Percentiles rank a stretch among this genome's conserved stretches.
These are phyloP conservation scores for Komagataella pastoris DNA, from an alignment of 805 yeast genomes.

Conservation along the genomic window DNA sequence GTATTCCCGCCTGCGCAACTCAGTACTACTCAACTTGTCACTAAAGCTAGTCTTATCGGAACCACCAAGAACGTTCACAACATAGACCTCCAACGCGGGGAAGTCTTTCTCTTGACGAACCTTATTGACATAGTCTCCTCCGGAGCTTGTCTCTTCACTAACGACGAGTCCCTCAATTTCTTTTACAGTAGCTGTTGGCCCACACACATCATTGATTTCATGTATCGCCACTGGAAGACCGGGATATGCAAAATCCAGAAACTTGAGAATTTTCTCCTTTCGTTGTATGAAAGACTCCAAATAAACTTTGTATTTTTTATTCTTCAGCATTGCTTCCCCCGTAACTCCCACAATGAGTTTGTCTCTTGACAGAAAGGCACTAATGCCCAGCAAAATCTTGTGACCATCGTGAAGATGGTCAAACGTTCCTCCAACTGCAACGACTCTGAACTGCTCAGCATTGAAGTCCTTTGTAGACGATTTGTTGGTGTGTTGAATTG, in stretches of 20 bases:
- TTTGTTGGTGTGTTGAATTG: no score
- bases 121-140: slow-evolving; percentile 63
- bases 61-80: slow-evolving; percentile 48
- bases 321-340: slow-evolving; percentile 54
- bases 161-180: slow-evolving; percentile 73
- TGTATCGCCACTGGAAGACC: slow-evolving; percentile 32
- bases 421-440: slow-evolving; percentile 91
- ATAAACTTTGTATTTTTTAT: slow-evolving; percentile 59
- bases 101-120: slow-evolving; percentile 46
- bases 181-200: slow-evolving; percentile 74
- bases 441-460: slow-evolving; percentile 15
- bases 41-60: slow-evolving; percentile 30
- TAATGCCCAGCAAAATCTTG: slow-evolving; percentile 63
- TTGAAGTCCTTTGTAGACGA: neutral
- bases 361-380: slow-evolving; percentile 44
- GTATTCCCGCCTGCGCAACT: slow-evolving; percentile 36
- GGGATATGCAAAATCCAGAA: slow-evolving; percentile 37
- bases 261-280: slow-evolving; percentile 27
- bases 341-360: slow-evolving; percentile 74
- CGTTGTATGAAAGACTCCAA: slow-evolving; percentile 49
- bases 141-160: slow-evolving; percentile 65
- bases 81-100: slow-evolving; percentile 33
- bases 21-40: slow-evolving; percentile 79
- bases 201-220: slow-evolving; percentile 76
- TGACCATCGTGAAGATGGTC: slow-evolving; percentile 97